Conservation (phyloP, 2,329 filamentous ascomycete species). For the Alternaria brassicae region DNA sequence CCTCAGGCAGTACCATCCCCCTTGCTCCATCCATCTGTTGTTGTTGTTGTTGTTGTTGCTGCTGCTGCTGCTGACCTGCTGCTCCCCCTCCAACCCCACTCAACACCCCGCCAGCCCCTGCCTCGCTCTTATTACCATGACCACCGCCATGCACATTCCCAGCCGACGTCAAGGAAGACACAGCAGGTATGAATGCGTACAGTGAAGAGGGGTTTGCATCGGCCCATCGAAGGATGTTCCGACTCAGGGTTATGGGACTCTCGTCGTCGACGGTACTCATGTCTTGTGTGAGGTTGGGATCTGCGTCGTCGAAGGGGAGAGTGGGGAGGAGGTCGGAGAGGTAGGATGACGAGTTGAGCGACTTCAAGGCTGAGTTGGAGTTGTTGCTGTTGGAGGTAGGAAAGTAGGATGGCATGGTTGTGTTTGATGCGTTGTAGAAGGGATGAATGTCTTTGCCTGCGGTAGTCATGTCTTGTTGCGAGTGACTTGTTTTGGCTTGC, state of each 20-base stretch:
- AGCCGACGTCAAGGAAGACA: not conserved
- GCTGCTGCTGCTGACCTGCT: not conserved
- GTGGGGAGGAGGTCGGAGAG: conserved; percentile 13
- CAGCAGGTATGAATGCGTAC: conserved; percentile 1
- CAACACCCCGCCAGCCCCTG: not conserved
- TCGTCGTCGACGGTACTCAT: conserved; percentile 29
- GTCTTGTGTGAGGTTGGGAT: conserved; percentile 16
- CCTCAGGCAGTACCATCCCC: conserved; percentile 1
- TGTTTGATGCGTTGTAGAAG: not conserved
- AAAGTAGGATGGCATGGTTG: not conserved
- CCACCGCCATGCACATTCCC: not conserved
- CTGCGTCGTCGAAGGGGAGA: conserved; percentile 17
- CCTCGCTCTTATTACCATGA: not conserved
- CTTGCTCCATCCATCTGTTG: not conserved
- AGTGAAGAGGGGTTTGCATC: conserved; percentile 40
- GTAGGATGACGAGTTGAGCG: conserved; percentile 13
- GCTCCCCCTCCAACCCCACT: not conserved
- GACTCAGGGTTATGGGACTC: conserved; percentile 46
- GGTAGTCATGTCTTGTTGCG: not conserved
- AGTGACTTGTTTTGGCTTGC: not conserved
- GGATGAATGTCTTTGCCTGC: not conserved
- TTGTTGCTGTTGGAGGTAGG: not conserved
- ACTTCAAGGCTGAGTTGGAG: not conserved
- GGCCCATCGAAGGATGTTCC: conserved; percentile 51
- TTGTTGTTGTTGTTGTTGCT: not conserved